Evolutionary conservation across 371 early-diverging fungal species (phyloP), one percentile per base, ranked within the genome.

Genomic region (Mucor indicus): DNA sequence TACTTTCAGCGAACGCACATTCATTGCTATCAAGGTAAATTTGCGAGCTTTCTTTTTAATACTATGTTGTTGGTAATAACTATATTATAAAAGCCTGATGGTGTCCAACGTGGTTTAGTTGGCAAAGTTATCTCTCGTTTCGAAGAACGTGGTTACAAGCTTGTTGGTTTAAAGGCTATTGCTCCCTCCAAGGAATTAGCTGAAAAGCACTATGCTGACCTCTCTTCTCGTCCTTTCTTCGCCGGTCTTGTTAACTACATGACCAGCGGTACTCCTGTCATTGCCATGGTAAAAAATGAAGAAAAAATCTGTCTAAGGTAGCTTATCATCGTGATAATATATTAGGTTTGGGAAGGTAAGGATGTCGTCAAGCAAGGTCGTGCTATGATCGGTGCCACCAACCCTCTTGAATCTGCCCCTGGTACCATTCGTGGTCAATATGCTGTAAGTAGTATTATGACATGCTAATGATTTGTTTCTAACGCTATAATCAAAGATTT

Each of bases 371-470:
- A 81, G 62, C 85, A 87, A 47, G 93, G 92, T 51, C 88, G 98
- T 62, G 76, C 74, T 23, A 79, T 98, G 75, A 84, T 96, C 38
- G 98, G 97, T 50, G 90, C 80, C 65, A 86, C 85, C 60, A 82
- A 85, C 78, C 86, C 86, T 58, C 74, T 89, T 53, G 85, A 85
- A 44, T 85, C 94, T 50, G 84, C 76, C 32, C 87, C 93, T 48
- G 97, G 97, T 50, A 95, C 93, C 59, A 96, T 98, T 79, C 87
- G 98, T 69, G 96, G 93, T 38, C 93, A 95, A 76, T 92, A 85
- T 76, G 84, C 85, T 55, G 56, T 56, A 56, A 40, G 56, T 55
- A 9, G 1, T 11, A 36, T 1, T 29, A 33, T 41, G 51, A 19
- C 53, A 55, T 31, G 44, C 53, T 16, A 48, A 50, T 52, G 37